Base-by-base conservation (phyloP, 257 asterid genomes). In the Eustoma russellianum region DNA sequence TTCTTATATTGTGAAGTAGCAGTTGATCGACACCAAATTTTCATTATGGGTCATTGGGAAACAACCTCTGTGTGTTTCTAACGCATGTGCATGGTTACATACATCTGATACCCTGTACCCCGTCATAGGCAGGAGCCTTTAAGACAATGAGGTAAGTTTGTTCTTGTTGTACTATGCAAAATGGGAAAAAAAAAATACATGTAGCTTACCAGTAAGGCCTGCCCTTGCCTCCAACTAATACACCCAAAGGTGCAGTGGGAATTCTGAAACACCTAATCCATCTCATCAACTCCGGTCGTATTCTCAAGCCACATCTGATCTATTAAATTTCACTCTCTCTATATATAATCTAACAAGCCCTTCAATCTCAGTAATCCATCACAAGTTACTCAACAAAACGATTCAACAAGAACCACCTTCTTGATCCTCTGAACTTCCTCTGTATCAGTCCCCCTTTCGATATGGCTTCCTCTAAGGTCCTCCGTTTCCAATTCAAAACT, bases 281-380 rank as follows among this genome's bases (percentile, higher is more conserved):
- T 73, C 57, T 68, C 73, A 76, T 80, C 89, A 76, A 76, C 88
- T 83, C 83, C 79, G 67, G 61, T 49, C 30, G 11, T 40, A n/a
- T 4, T 33, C 7, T 48, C 47, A 40, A 24, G 30, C 30, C 30
- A 24, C 30, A n/a, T n/a, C n/a, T 24, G 68, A n/a, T n/a, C 16
- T 24, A 12, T 35, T 17, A 46, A 34, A 43, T 58, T 53, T 60
- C 41, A 3, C 18, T 56, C 54, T 63, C 56, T 73, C 61, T 62
- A 71, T 57, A 67, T 3, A 49, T 52, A 9, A 49, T 43, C 33
- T 41, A 14, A 48, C 44, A 12, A 16, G 2, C n/a, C 18, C 18
- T 50, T 52, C 28, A 3, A 51, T 52, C 56, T 5, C 60, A 50
- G 38, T 41, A 49, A 47, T 41, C 33, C 24, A 59, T 8, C 16